Base-by-base conservation (phyloP, 1,284 basidiomycete species). In the Malassezia arunalokei region DNA sequence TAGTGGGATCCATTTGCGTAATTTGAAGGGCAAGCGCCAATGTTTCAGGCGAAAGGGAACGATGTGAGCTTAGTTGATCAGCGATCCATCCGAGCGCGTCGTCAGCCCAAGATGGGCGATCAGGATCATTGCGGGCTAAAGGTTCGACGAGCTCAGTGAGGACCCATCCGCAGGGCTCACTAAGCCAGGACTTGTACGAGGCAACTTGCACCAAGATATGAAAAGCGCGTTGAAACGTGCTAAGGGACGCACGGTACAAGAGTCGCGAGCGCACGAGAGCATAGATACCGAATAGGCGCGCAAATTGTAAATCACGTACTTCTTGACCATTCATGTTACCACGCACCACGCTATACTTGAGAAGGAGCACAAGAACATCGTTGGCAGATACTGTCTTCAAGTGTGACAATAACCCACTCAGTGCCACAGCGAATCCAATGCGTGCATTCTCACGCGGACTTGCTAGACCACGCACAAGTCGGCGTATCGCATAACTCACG, bases 391-490 rank as follows among this genome's bases (percentile, higher is more conserved):
- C 79, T 5, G 85, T 85, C 57, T 83, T 77, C 65, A 95, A 79
- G 41, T 84, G 80, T 17, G 84, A 82, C 32, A 96, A 76, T 1
- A 96, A 79, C 88, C 95, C 91, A 1, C 92, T 90, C 61, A 98
- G 77, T 15, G 90, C 88, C 40, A 96, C 91, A 7, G 91, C 87
- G 71, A 96, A 98, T 11, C 92, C 92, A 32, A 94, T 76, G 60
- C 92, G 77, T 71, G 88, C 90, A 74, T 86, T 89, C 74, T 96
- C 90, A 60, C 91, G 78, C 2, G 89, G 86, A 74, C 86, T 90
- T 0, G 86, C 88, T 27, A 98, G 77, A 15, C 92, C 92, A 39
- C 66, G 42, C 56, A 68, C 58, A 73, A 77, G 57, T 71, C 70
- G 60, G 54, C 67, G 57, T 40, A 73, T 33, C 38, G 68, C 49